These are phyloP conservation scores for Plasmodium chabaudi DNA, from an alignment of 169 alveolate species.

Conservation along the genomic window DNA sequence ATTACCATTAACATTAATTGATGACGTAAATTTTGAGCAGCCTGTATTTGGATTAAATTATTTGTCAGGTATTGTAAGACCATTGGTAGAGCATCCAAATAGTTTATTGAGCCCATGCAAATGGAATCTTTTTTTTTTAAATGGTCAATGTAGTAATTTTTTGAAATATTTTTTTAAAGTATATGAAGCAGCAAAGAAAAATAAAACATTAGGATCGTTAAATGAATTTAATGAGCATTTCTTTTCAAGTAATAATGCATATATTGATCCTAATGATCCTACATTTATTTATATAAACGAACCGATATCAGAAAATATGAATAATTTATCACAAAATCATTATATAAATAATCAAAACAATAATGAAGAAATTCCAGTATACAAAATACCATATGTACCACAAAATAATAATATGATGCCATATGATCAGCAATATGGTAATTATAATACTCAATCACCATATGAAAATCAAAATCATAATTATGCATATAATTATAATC, in stretches of 20 bases:
- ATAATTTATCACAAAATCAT: conserved; percentile 45
- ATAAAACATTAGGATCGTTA: conserved; percentile 45
- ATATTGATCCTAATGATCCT: conserved; percentile 77
- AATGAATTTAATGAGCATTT: conserved; percentile 55
- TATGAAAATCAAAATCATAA: conserved; percentile 32
- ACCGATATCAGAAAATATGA: conserved; percentile 36
- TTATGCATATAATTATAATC: conserved; percentile 28
- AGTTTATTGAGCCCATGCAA: conserved; percentile 51
- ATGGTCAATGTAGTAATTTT: conserved; percentile 75
- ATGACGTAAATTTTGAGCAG: conserved; percentile 74
- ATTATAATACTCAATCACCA: neutral
- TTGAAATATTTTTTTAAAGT: conserved; percentile 52
- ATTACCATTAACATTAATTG: conserved; percentile 57
- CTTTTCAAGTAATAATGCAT: conserved; percentile 66
- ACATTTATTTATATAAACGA: conserved; percentile 70
- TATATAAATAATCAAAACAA: conserved; percentile 28
- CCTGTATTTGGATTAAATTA: conserved; percentile 75
- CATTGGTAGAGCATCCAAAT: conserved; percentile 61
- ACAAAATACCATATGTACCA: conserved; percentile 49
- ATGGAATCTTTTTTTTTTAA: conserved; percentile 61
- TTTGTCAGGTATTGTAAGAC: conserved; percentile 50
- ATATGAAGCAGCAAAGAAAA: conserved; percentile 64
- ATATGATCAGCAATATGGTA: conserved; percentile 21
- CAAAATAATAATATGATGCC: conserved; percentile 19
- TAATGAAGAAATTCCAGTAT: conserved; percentile 45